These are phyloP conservation scores for Boechera stricta DNA, from an alignment of 345 rosid species.

Conservation along the genomic window DNA sequence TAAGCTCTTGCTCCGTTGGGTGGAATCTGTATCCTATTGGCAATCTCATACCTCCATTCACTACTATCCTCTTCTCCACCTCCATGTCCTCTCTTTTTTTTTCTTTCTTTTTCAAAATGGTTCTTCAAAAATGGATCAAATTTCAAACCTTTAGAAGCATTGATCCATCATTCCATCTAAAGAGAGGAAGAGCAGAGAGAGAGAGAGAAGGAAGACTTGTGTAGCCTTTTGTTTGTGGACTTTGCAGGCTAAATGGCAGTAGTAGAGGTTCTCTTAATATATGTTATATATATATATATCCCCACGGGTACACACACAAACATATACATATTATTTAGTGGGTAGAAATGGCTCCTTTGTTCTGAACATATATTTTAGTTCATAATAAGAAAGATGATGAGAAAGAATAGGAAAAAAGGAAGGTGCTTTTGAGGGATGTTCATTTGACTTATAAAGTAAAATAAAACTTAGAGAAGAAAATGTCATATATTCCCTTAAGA, in stretches of 20 bases:
- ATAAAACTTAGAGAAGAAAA: constrained; percentile 30
- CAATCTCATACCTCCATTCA: constrained; percentile 57
- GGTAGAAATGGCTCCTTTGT: constrained; percentile 31
- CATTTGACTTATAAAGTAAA: constrained; percentile 41
- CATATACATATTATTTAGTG: neutral
- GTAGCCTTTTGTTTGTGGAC: constrained; percentile 32
- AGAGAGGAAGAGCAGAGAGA: constrained; percentile 17
- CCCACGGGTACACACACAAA: constrained; percentile 29
- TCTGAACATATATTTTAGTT: constrained; percentile 39
- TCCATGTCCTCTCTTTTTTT: constrained; percentile 41
- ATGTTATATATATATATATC: constrained; percentile 21
- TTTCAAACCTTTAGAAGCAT: constrained; percentile 29
- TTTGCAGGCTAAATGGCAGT: constrained; percentile 41
- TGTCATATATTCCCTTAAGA: constrained; percentile 17
- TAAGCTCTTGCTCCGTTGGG: constrained; percentile 88
- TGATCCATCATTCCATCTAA: constrained; percentile 30
- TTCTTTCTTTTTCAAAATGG: neutral
- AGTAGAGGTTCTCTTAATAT: constrained; percentile 33
- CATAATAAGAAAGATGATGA: constrained; percentile 32
- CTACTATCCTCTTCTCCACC: constrained; percentile 46
- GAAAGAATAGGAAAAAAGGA: constrained; percentile 32
- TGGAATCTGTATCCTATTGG: constrained; percentile 85
- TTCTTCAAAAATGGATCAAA: constrained; percentile 9
- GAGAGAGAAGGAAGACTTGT: constrained; percentile 30
- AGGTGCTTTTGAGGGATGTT: constrained; percentile 39